A percentile compares a stretch with the other conserved stretches of the same genome.
phyloP scores from a whole-genome alignment of 352 stramenopile species.

The Aphanomyces euteiches region DNA sequence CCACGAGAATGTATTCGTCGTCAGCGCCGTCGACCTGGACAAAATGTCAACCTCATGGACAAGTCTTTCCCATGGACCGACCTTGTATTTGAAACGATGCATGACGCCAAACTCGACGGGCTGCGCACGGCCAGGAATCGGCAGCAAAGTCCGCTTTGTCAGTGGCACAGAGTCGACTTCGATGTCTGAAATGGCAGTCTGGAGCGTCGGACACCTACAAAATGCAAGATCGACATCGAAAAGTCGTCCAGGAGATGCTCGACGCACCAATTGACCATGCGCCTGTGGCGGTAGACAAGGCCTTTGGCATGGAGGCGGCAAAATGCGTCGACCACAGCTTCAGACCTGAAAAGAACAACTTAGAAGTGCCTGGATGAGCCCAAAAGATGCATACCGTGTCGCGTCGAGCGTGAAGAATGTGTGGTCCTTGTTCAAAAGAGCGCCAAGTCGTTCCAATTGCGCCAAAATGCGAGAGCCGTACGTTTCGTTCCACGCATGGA shows the following conservation, averaged over 20 bases:
- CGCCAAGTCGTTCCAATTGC: constrained; percentile 93
- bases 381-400: constrained; percentile 78
- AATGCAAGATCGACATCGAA: not conserved
- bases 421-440: constrained; percentile 94
- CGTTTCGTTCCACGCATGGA: constrained; percentile 98
- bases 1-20: constrained; percentile 89
- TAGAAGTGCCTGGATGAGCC: constrained; percentile 40
- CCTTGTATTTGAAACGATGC: constrained; percentile 72
- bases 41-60: constrained; percentile 31
- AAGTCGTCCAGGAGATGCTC: not conserved
- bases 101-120: constrained; percentile 83
- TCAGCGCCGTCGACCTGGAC: constrained; percentile 44
- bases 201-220: constrained; percentile 83
- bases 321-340: constrained; percentile 97
- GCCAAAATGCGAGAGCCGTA: constrained; percentile 95
- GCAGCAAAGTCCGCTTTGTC: constrained; percentile 78
- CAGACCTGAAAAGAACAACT: constrained; percentile 41
- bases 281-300: constrained; percentile 93
- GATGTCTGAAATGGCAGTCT: constrained; percentile 94
- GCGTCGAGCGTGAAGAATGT: constrained; percentile 99
- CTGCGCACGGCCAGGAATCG: constrained; percentile 62
- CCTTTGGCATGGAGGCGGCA: constrained; percentile 96
- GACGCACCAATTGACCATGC: constrained; percentile 98
- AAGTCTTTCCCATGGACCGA: constrained; percentile 21
- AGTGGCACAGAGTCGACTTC: constrained; percentile 98